These are phyloP conservation scores for Fusarium coicis DNA, from an alignment of 2,329 filamentous ascomycete genomes.

Conservation along the genomic window DNA sequence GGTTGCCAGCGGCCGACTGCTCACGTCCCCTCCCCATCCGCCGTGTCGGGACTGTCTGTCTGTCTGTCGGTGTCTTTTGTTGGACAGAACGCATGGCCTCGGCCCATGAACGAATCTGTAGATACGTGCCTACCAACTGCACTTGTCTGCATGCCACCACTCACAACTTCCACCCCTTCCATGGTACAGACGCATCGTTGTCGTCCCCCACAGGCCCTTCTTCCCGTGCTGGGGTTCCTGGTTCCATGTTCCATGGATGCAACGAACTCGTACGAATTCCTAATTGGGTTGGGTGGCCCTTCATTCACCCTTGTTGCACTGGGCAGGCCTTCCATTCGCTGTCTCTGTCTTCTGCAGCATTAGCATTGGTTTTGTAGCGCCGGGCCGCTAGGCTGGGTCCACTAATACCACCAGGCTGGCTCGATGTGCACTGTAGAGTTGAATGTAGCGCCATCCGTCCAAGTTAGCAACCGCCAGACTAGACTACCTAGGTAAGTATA, in stretches of 20 bases:
- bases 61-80: background rate
- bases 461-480: constrained; percentile 39
- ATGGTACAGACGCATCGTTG: background rate
- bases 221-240: constrained; percentile 27
- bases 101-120: background rate
- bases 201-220: constrained; percentile 19
- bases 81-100: background rate
- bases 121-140: background rate
- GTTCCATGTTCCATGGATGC: constrained; percentile 12
- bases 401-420: constrained; percentile 44
- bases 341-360: constrained; percentile 33
- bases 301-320: constrained; percentile 20
- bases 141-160: constrained; percentile 12
- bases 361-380: constrained; percentile 29
- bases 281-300: constrained; percentile 22
- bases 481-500: constrained; percentile 42
- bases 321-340: constrained; percentile 36
- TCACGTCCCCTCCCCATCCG: constrained; percentile 12
- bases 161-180: constrained; percentile 7
- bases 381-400: constrained; percentile 41
- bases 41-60: constrained; percentile 12
- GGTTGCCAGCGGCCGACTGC: constrained; percentile 27
- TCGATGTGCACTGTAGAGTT: constrained; percentile 32
- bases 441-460: constrained; percentile 31
- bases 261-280: constrained; percentile 37